phyloP scores from a whole-genome alignment of 2,329 filamentous ascomycete species.

The Hypoxylon rubiginosum region DNA sequence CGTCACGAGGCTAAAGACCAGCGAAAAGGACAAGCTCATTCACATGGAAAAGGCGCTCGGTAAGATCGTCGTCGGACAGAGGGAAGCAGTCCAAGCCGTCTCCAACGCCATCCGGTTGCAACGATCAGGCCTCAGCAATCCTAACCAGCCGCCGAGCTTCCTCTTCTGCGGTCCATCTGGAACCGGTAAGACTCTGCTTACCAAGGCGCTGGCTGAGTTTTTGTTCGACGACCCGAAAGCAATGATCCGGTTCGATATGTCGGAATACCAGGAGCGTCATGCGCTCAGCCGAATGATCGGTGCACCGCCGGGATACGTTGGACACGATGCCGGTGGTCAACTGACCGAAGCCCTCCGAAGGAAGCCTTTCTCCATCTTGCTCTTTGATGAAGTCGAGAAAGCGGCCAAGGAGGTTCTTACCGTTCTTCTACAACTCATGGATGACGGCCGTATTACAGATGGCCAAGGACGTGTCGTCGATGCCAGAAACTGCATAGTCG shows the following conservation, averaged over 20 bases:
- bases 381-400: conserved; percentile 99
- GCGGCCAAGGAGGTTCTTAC: conserved; percentile 97
- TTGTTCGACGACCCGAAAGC: conserved; percentile 96
- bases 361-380: conserved; percentile 95
- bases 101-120: conserved; percentile 97
- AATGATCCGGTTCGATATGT: conserved; percentile 99
- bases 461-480: conserved; percentile 96
- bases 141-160: conserved; percentile 97
- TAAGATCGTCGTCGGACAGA: conserved; percentile 91
- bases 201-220: conserved; percentile 97
- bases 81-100: conserved; percentile 91
- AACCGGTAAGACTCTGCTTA: conserved; percentile 97
- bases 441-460: conserved; percentile 97
- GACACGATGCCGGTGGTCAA: conserved; percentile 95
- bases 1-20: conserved; percentile 91
- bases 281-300: conserved; percentile 97
- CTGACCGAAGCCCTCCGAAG: conserved; percentile 94
- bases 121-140: conserved; percentile 92
- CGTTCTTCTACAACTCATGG: conserved; percentile 98
- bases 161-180: conserved; percentile 98
- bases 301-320: conserved; percentile 95
- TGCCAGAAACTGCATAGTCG: conserved; percentile 97
- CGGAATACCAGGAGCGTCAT: conserved; percentile 98
- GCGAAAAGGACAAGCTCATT: conserved; percentile 98
- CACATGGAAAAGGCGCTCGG: conserved; percentile 92